Percentiles rank a stretch among this genome's conserved stretches.
These are phyloP conservation scores for Pestalotiopsis sp. DNA, from an alignment of 2,329 filamentous ascomycete genomes.

Conservation along the genomic window DNA sequence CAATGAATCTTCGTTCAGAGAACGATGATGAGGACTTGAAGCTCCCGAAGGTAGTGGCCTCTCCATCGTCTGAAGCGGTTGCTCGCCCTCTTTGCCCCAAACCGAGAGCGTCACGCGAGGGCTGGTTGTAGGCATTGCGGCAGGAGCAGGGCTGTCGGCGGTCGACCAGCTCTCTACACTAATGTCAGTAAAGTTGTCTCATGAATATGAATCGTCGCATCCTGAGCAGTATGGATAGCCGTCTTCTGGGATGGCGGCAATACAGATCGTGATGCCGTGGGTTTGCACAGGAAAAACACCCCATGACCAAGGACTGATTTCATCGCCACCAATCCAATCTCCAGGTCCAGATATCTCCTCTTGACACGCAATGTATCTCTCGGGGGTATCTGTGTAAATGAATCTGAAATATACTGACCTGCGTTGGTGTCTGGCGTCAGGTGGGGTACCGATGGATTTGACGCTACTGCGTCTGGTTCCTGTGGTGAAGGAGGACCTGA, in stretches of 20 bases:
- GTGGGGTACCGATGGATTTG: conserved; percentile 35
- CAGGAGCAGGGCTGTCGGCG: conserved; percentile 45
- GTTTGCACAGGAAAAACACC: background rate
- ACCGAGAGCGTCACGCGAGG: conserved; percentile 58
- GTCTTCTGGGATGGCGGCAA: background rate
- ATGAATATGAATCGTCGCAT: background rate
- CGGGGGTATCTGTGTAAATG: background rate
- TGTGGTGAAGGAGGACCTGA: conserved; percentile 5
- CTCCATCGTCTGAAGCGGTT: conserved; percentile 38
- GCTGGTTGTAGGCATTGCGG: conserved; percentile 45
- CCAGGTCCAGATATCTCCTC: too few species aligned
- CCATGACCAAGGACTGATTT: background rate
- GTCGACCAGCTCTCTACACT: conserved; percentile 45
- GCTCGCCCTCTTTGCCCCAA: conserved; percentile 46
- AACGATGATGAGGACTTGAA: conserved; percentile 35
- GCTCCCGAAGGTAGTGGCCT: conserved; percentile 34
- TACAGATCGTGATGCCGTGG: background rate
- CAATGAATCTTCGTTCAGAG: conserved; percentile 39
- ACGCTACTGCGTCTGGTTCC: conserved; percentile 33
- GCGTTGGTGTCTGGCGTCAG: conserved; percentile 50
- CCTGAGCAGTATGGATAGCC: background rate
- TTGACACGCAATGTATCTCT: background rate
- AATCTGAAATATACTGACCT: conserved; percentile 5
- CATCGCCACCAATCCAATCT: too few species aligned
- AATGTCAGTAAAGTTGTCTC: background rate